phyloP scores from a whole-genome alignment of 352 stramenopile genomes.

The Hyaloperonospora arabidopsidis region DNA sequence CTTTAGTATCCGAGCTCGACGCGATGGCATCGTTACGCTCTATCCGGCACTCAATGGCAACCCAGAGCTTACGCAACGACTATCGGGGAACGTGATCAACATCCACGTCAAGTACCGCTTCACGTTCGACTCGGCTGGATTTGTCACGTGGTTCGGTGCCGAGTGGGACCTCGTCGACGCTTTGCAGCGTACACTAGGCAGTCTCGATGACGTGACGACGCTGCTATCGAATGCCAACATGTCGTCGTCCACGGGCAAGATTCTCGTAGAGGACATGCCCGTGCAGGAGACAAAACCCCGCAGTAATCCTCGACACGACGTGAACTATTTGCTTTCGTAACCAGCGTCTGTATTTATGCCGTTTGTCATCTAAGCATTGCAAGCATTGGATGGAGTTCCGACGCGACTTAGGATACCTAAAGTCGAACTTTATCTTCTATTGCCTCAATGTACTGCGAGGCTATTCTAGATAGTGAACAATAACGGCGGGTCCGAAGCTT shows the following conservation, averaged over 20 bases:
- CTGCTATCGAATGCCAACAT: slow-evolving; percentile 44
- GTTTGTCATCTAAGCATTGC: not conserved
- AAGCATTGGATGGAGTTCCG: too few relatives aligned
- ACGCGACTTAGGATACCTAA: too few relatives aligned
- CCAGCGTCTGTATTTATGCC: slow-evolving; percentile 17
- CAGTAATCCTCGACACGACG: slow-evolving; percentile 27
- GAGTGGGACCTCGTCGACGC: slow-evolving; percentile 50
- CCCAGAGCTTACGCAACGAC: slow-evolving; percentile 39
- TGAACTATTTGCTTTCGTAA: slow-evolving; percentile 44
- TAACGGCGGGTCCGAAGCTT: too few relatives aligned
- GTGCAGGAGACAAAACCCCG: slow-evolving; percentile 5
- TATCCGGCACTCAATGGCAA: slow-evolving; percentile 36
- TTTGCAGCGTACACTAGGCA: slow-evolving; percentile 34
- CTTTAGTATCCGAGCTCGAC: slow-evolving; percentile 32
- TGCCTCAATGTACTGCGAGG: too few relatives aligned
- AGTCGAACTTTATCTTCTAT: too few relatives aligned
- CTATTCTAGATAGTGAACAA: too few relatives aligned
- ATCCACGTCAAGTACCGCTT: slow-evolving; percentile 43
- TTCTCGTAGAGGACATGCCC: slow-evolving; percentile 11
- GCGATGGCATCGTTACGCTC: slow-evolving; percentile 36
- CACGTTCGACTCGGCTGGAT: slow-evolving; percentile 34
- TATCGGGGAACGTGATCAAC: slow-evolving; percentile 35
- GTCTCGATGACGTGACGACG: slow-evolving; percentile 29
- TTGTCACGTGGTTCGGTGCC: slow-evolving; percentile 42
- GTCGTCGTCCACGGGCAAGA: slow-evolving; percentile 49